These are phyloP conservation scores for Talaromyces sp. DNA, from an alignment of 2,329 filamentous ascomycete genomes.

Conservation along the genomic window DNA sequence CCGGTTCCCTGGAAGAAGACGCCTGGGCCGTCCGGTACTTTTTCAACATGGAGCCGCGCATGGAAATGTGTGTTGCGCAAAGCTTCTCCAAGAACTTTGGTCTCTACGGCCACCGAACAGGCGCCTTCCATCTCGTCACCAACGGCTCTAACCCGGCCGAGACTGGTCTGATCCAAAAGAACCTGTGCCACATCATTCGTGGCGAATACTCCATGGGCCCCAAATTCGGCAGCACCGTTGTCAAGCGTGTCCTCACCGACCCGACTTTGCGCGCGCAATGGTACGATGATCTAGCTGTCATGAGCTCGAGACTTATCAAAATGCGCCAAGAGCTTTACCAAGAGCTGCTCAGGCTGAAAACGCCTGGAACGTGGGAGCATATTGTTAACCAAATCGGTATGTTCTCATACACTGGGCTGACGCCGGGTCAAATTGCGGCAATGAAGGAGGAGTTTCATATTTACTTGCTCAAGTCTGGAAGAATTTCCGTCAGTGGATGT, in stretches of 20 bases:
- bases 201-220: conserved; percentile 52
- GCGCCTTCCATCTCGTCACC: conserved; percentile 69
- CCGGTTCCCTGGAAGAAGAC: conserved; percentile 77
- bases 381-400: conserved; percentile 86
- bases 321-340: conserved; percentile 76
- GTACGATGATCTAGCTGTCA: conserved; percentile 81
- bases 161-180: conserved; percentile 29
- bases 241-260: conserved; percentile 75
- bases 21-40: conserved; percentile 89
- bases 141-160: conserved; percentile 23
- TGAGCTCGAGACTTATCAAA: conserved; percentile 87
- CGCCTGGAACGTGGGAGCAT: conserved; percentile 94
- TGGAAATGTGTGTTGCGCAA: conserved; percentile 56
- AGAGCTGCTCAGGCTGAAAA: conserved; percentile 77
- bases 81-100: conserved; percentile 65
- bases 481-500: conserved; percentile 37
- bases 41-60: conserved; percentile 68
- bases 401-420: conserved; percentile 71
- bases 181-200: conserved; percentile 35
- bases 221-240: conserved; percentile 81
- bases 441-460: conserved; percentile 39
- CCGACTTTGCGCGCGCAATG: conserved; percentile 73
- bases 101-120: conserved; percentile 90
- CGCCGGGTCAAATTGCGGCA: conserved; percentile 37
- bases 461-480: conserved; percentile 36